These are phyloP conservation scores for Entoloma clypeatum DNA, from an alignment of 1,284 basidiomycete genomes.

Conservation along the genomic window DNA sequence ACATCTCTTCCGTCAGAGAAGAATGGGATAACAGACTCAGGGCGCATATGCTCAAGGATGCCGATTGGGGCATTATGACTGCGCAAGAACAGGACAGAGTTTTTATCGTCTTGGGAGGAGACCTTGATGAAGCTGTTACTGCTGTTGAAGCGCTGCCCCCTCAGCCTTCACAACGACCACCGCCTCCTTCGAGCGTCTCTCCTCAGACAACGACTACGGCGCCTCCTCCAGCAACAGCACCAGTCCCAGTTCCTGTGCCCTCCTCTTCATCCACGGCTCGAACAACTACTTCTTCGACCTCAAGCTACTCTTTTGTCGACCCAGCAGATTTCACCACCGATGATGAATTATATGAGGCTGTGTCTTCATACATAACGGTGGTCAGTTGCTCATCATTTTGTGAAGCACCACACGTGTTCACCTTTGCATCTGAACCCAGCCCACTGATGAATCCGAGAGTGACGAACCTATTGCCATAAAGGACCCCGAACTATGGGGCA, in stretches of 20 bases:
- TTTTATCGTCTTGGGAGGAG: slow-evolving; percentile 31
- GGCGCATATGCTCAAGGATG: slow-evolving; percentile 29
- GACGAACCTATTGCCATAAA: slow-evolving; percentile 15
- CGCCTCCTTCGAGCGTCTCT: slow-evolving; percentile 11
- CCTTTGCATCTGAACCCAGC: slow-evolving; percentile 13
- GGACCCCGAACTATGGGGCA: slow-evolving; percentile 10
- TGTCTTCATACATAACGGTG: slow-evolving; percentile 22
- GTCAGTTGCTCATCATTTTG: slow-evolving; percentile 20
- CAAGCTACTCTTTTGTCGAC: slow-evolving; percentile 36
- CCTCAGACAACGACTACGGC: slow-evolving; percentile 11
- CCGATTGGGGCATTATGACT: slow-evolving; percentile 40
- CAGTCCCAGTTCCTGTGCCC: slow-evolving; percentile 19
- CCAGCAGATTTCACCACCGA: slow-evolving; percentile 34
- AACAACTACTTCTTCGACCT: slow-evolving; percentile 27
- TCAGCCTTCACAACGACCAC: slow-evolving; percentile 18
- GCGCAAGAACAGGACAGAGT: slow-evolving; percentile 30
- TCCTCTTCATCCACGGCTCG: slow-evolving; percentile 29
- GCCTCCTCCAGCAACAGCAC: slow-evolving; percentile 5
- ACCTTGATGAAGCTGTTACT: slow-evolving; percentile 18
- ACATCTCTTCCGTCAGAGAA: slow-evolving; percentile 29
- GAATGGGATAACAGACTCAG: slow-evolving; percentile 37
- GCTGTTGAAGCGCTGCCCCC: slow-evolving; percentile 16
- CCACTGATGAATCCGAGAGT: slow-evolving; percentile 21
- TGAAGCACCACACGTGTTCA: slow-evolving; percentile 7
- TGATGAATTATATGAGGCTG: slow-evolving; percentile 30